These are phyloP conservation scores for Zalerion maritima DNA, from an alignment of 495 filamentous ascomycete genomes.

Conservation along the genomic window DNA sequence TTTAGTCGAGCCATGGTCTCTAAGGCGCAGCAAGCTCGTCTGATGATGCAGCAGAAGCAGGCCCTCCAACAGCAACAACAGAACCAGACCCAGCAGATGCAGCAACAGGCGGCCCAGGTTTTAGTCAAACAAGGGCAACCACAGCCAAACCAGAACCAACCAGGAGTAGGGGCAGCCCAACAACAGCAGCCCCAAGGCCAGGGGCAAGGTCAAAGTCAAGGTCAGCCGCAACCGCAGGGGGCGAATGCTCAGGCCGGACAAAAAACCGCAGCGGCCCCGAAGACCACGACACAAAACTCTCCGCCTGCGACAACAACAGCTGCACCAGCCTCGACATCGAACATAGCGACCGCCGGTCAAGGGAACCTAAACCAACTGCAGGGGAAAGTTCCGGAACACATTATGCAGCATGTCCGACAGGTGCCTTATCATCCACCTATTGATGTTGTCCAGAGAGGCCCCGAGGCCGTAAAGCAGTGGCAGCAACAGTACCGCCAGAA, in stretches of 20 bases:
- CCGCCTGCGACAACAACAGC: conserved; percentile 12
- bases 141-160: conserved; percentile 9
- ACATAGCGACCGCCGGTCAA: conserved; percentile 6
- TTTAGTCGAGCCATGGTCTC: conserved; percentile 48
- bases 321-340: conserved; percentile 6
- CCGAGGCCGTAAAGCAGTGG: conserved; percentile 16
- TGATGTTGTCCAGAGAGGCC: conserved; percentile 7
- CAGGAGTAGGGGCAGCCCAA: conserved; percentile 12
- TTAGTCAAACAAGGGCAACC: conserved; percentile 8
- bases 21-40: conserved; percentile 32
- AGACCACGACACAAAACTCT: conserved; percentile 7
- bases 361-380: conserved; percentile 3
- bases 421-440: conserved; percentile 17
- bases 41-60: conserved; percentile 2
- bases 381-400: conserved; percentile 13
- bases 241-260: conserved; percentile 9
- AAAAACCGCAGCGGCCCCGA: conserved; percentile 5
- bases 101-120: conserved; percentile 3
- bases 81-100: conserved; percentile 3
- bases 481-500: conserved; percentile 14
- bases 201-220: conserved; percentile 12
- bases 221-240: conserved; percentile 7
- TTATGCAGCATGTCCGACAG: conserved; percentile 22
- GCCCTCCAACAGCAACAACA: conserved; percentile 6
- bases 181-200: conserved; percentile 15